Evolutionary conservation across 2,329 filamentous ascomycete genomes (phyloP), one percentile per base, ranked within the genome.

Genomic region (Pseudogymnoascus sp.): DNA sequence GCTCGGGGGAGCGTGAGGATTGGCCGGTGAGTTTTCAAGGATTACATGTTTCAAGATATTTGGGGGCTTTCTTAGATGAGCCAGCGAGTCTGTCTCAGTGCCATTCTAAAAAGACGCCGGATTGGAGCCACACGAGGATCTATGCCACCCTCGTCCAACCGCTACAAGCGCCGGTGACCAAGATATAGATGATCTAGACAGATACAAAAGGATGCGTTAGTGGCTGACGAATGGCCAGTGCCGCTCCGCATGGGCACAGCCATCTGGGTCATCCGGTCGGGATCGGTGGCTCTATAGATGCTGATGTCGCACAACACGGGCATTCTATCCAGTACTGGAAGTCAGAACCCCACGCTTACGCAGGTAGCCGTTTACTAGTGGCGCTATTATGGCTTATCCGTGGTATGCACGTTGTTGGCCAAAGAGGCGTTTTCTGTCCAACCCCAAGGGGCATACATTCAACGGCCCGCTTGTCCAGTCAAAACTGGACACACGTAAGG

Each of bases 381-480:
- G 9, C 5, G n/a, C 47, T 54, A 54, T 54, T 54, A 8, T 32
- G n/a, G 47, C 2, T 25, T 54, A 54, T 32, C 32, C n/a, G n/a
- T 54, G 47, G 47, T 32, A 18, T 54, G 47, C 47, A 54, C 25
- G 47, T 54, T 54, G 28, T n/a, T 54, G n/a, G 9, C 47, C n/a
- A 32, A 54, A 25, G n/a, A 54, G 47, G 18, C 9, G 32, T 6
- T 18, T 18, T 54, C n/a, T 32, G 47, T 54, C 32, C 43, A 54
- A 54, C 43, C 25, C 25, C 14, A 50, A 30, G 43, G 8, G 25
- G 9, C 14, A 12, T 1, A 12, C 12, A 32, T 30, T 30, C n/a
- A 54, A 32, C 25, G 8, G 14, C 41, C 22, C 9, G 18, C 12
- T 30, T 12, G 25, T 18, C 43, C 43, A 54, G 25, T 54, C 14